phyloP scores from a whole-genome alignment of 495 filamentous ascomycete species.

The Neurospora sp. region DNA sequence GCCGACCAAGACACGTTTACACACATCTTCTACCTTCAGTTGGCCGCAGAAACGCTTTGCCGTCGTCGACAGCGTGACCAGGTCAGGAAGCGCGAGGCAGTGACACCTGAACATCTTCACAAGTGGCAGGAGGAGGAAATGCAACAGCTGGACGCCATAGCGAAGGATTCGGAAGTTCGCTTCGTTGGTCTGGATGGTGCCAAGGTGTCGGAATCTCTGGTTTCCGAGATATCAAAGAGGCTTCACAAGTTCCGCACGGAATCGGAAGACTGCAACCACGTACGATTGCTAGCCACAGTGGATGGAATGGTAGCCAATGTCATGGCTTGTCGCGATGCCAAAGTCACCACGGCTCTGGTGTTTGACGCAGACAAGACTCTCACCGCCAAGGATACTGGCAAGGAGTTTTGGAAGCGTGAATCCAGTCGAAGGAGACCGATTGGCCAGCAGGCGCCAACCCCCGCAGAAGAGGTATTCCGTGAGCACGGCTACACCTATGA shows the following conservation, averaged over 20 bases:
- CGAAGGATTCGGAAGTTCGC: conserved; percentile 36
- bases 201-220: neutral
- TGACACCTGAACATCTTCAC: conserved; percentile 32
- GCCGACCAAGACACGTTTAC: conserved; percentile 43
- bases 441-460: conserved; percentile 1
- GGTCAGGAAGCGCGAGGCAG: conserved; percentile 23
- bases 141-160: conserved; percentile 37
- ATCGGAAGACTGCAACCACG: conserved; percentile 30
- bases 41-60: conserved; percentile 24
- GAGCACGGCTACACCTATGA: conserved; percentile 44
- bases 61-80: conserved; percentile 31
- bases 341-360: conserved; percentile 33
- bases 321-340: neutral
- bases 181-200: conserved; percentile 25
- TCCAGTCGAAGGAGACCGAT: neutral
- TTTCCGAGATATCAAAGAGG: conserved; percentile 16
- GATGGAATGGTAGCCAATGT: conserved; percentile 25
- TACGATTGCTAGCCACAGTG: conserved; percentile 12
- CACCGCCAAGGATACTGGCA: conserved; percentile 43
- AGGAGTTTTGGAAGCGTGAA: conserved; percentile 40
- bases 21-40: conserved; percentile 52
- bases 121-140: conserved; percentile 47
- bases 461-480: conserved; percentile 42
- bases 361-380: conserved; percentile 53
- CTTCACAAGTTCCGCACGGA: conserved; percentile 33